Percentiles rank a stretch among this genome's conserved stretches.
These are phyloP conservation scores for Bombardia bombarda DNA, from an alignment of 495 filamentous ascomycete genomes.

Conservation along the genomic window DNA sequence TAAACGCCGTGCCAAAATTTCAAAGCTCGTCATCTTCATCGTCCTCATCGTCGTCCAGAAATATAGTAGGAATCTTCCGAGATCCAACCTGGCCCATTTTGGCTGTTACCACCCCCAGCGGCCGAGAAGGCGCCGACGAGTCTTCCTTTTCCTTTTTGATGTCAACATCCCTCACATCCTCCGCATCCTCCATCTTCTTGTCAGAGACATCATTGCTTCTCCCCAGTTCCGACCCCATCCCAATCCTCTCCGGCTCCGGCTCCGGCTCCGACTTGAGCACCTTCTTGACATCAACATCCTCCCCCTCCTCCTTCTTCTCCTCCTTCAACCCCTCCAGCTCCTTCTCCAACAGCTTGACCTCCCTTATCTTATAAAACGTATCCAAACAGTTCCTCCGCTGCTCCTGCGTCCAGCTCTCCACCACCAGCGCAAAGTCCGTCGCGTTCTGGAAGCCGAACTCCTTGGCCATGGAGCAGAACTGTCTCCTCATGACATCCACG, in stretches of 20 bases:
- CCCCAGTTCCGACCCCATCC: no score
- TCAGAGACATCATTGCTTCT: no score
- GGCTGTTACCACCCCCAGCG: background rate
- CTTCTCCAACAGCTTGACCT: slow-evolving; percentile 27
- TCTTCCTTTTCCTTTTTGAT: background rate
- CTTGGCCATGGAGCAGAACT: slow-evolving; percentile 86
- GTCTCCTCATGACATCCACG: slow-evolving; percentile 62
- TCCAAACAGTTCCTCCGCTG: slow-evolving; percentile 74
- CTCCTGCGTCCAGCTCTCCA: slow-evolving; percentile 89
- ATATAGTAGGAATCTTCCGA: slow-evolving; percentile 10
- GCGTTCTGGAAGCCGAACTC: slow-evolving; percentile 68
- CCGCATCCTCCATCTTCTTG: background rate
- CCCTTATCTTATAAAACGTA: slow-evolving; percentile 58
- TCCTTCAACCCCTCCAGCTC: slow-evolving; percentile 7
- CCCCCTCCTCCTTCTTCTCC: background rate
- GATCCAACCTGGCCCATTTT: background rate
- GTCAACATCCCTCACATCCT: background rate
- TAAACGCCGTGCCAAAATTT: no score
- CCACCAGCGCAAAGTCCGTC: slow-evolving; percentile 84
- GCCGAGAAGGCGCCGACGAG: background rate
- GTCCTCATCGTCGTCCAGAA: slow-evolving; percentile 12
- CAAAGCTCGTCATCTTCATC: slow-evolving; percentile 22
- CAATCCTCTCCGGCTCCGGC: background rate
- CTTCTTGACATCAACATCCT: slow-evolving; percentile 1
- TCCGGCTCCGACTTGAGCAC: slow-evolving; percentile 1